Percentiles rank a stretch among this genome's conserved stretches.
These are phyloP conservation scores for Heterococcus sp. DNA, from an alignment of 108 stramenopile genomes.

Conservation along the genomic window DNA sequence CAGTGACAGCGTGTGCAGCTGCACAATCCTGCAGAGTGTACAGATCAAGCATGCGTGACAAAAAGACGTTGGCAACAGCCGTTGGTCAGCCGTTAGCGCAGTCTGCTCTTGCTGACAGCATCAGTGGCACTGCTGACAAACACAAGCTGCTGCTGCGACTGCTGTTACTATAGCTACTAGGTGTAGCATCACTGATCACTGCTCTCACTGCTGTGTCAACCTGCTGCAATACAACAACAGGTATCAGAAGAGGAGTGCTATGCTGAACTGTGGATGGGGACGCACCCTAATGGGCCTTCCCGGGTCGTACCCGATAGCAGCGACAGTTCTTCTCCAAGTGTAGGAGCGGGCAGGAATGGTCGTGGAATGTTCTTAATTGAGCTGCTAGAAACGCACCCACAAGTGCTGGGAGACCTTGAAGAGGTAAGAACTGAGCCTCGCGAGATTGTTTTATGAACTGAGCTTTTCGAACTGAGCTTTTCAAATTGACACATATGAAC, in stretches of 20 bases:
- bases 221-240: background rate
- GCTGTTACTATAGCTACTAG: background rate
- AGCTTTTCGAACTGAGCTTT: too few species aligned
- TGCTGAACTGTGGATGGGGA: constrained; percentile 69
- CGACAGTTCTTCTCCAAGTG: background rate
- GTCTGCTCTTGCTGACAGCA: background rate
- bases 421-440: constrained; percentile 1
- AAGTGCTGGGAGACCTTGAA: constrained; percentile 48
- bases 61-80: too few species aligned
- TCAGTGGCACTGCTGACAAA: background rate
- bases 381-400: constrained; percentile 42
- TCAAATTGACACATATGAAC: too few species aligned
- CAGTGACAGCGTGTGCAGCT: too few species aligned
- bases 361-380: constrained; percentile 38
- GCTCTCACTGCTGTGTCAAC: constrained; percentile 2
- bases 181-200: background rate
- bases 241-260: constrained; percentile 45
- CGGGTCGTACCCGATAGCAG: constrained; percentile 16
- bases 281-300: constrained; percentile 64
- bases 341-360: constrained; percentile 2
- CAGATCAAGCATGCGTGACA: too few species aligned
- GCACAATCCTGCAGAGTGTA: too few species aligned
- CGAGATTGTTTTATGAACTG: background rate
- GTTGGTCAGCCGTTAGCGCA: background rate
- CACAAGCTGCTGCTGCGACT: background rate